Conservation (phyloP, 306 rosid genomes). For the Abrus precatorius region DNA sequence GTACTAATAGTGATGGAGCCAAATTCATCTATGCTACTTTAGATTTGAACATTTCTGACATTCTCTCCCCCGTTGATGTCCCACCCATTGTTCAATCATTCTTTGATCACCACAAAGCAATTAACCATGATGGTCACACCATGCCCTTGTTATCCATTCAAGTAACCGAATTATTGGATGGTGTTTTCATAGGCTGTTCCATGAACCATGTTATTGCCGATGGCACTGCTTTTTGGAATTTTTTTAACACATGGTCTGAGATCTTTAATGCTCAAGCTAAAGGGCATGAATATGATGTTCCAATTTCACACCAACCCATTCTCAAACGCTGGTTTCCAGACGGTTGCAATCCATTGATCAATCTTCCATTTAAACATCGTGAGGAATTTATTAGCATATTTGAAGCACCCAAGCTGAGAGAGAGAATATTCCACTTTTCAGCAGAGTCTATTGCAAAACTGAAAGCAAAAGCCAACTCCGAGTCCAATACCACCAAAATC, state of each 20-base stretch:
- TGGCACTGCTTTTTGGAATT: conserved; percentile 30
- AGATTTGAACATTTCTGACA: neutral
- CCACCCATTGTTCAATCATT: conserved; percentile 14
- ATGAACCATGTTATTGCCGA: neutral
- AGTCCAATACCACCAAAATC: neutral
- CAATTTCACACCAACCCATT: neutral
- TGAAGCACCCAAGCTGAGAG: conserved; percentile 17
- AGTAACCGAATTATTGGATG: neutral
- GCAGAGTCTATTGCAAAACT: neutral
- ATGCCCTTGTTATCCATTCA: conserved; percentile 13
- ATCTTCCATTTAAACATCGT: conserved; percentile 22
- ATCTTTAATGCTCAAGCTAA: neutral
- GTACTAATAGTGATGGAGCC: neutral
- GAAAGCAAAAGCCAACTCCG: neutral
- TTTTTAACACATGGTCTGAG: conserved; percentile 11
- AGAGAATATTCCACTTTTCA: conserved; percentile 22
- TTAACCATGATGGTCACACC: conserved; percentile 31
- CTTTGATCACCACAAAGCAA: neutral
- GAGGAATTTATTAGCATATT: neutral
- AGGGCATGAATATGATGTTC: neutral
- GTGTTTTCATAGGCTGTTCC: conserved; percentile 23
- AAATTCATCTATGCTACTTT: conserved; percentile 8
- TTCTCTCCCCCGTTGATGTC: neutral
- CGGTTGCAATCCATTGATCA: neutral
- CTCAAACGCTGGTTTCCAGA: conserved; percentile 3